A percentile compares a stretch with the other conserved stretches of the same genome.
Evolutionary conservation across 192 early-diverging fungal species (phyloP).

Genomic region (Podila clonocystis): DNA sequence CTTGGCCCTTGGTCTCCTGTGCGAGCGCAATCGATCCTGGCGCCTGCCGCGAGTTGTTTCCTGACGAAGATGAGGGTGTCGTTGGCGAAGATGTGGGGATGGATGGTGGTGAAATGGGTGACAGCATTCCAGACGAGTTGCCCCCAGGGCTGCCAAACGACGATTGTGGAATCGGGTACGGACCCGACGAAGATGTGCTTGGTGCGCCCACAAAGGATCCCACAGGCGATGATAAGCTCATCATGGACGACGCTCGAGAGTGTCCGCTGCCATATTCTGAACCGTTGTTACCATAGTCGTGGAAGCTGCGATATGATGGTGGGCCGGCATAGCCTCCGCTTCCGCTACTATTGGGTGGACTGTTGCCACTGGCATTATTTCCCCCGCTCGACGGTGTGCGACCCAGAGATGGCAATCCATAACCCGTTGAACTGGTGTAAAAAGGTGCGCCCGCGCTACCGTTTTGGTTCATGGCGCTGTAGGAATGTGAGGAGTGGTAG

Average conservation of each 20-base stretch:
- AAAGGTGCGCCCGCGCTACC: slow-evolving; percentile 29
- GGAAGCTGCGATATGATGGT: slow-evolving; percentile 7
- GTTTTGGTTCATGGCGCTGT: slow-evolving; percentile 28
- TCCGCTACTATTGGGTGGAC: neutral
- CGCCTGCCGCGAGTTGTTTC: slow-evolving; percentile 12
- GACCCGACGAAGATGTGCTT: slow-evolving; percentile 13
- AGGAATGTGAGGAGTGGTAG: slow-evolving; percentile 18
- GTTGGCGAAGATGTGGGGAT: slow-evolving; percentile 16
- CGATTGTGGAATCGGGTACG: slow-evolving; percentile 41
- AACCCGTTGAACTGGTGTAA: slow-evolving; percentile 20
- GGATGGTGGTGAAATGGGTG: slow-evolving; percentile 41
- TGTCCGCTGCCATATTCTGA: slow-evolving; percentile 25
- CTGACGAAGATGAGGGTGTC: neutral
- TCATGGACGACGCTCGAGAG: slow-evolving; percentile 42
- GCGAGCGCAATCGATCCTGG: slow-evolving; percentile 12
- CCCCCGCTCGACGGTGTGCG: slow-evolving; percentile 3
- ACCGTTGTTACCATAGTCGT: slow-evolving; percentile 24
- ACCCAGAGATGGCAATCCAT: slow-evolving; percentile 20
- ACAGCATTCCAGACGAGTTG: slow-evolving; percentile 29
- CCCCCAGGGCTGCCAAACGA: slow-evolving; percentile 21
- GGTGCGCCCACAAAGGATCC: slow-evolving; percentile 35
- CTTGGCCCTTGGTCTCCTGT: slow-evolving; percentile 28
- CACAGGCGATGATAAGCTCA: slow-evolving; percentile 28
- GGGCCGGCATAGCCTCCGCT: neutral
- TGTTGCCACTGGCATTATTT: neutral